Evolutionary conservation across 495 filamentous ascomycete species (phyloP).

Genomic region (Diplogelasinospora grovesii): DNA sequence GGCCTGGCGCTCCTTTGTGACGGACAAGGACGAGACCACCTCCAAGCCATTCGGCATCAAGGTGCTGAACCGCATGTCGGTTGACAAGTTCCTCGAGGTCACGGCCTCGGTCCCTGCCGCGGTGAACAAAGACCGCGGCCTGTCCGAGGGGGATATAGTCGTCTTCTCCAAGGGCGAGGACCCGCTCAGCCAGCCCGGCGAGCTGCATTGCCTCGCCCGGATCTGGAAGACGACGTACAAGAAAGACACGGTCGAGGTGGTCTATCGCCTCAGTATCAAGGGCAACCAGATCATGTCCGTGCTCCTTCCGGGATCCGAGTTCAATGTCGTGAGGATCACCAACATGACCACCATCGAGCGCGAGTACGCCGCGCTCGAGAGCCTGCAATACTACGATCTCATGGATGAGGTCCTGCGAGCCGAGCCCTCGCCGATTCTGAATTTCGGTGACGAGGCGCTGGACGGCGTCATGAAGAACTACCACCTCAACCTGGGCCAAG

Average conservation of each 20-base stretch:
- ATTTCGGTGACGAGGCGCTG: constrained; percentile 66
- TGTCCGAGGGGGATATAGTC: constrained; percentile 83
- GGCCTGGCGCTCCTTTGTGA: constrained; percentile 91
- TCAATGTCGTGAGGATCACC: constrained; percentile 71
- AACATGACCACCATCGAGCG: constrained; percentile 89
- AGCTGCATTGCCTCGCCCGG: constrained; percentile 78
- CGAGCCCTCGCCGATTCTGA: constrained; percentile 78
- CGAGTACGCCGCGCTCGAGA: constrained; percentile 86
- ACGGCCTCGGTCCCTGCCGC: constrained; percentile 66
- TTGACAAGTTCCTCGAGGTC: constrained; percentile 90
- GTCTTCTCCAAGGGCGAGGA: constrained; percentile 67
- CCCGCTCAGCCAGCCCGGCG: constrained; percentile 53
- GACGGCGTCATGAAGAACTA: constrained; percentile 64
- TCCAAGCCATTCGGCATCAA: constrained; percentile 78
- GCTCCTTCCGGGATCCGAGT: constrained; percentile 54
- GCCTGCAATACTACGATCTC: constrained; percentile 89
- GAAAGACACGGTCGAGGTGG: constrained; percentile 68
- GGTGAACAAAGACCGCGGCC: constrained; percentile 60
- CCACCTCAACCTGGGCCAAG: constrained; percentile 78
- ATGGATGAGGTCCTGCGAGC: constrained; percentile 85
- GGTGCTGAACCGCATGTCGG: constrained; percentile 73
- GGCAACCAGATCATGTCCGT: constrained; percentile 36
- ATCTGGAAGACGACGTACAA: constrained; percentile 74
- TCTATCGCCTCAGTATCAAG: constrained; percentile 68
- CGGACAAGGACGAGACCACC: constrained; percentile 75